Evolutionary conservation across 352 stramenopile species (phyloP).

Genomic region (Phytophthora hybrid): DNA sequence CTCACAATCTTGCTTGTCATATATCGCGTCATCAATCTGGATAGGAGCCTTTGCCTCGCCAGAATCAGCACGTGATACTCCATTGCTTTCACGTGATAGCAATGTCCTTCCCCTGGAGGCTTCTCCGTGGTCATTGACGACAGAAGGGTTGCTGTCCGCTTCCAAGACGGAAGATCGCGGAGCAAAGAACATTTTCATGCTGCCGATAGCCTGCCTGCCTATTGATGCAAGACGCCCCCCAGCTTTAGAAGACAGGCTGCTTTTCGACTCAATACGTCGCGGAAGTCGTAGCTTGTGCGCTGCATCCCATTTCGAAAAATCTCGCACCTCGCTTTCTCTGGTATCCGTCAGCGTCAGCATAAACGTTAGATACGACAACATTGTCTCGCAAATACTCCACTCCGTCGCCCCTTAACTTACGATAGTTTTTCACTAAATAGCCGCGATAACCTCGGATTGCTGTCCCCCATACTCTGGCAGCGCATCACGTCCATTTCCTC

Average conservation of each 20-base stretch:
- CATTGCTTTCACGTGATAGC: constrained; percentile 25
- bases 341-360: constrained; percentile 3
- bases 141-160: constrained; percentile 9
- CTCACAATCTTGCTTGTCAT: constrained; percentile 3
- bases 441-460: constrained; percentile 38
- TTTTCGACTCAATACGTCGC: constrained; percentile 12
- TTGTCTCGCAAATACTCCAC: not conserved
- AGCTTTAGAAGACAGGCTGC: constrained; percentile 8
- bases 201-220: constrained; percentile 25
- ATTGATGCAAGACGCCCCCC: constrained; percentile 6
- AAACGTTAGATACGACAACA: not conserved
- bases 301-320: constrained; percentile 24
- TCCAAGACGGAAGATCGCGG: constrained; percentile 35
- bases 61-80: constrained; percentile 7
- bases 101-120: constrained; percentile 16
- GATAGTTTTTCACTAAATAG: constrained; percentile 48
- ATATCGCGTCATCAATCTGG: constrained; percentile 16
- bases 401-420: constrained; percentile 38
- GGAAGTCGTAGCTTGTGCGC: constrained; percentile 2
- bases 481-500: constrained; percentile 66
- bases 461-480: constrained; percentile 67
- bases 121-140: constrained; percentile 10
- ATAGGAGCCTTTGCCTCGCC: constrained; percentile 32
- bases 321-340: constrained; percentile 35
- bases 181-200: constrained; percentile 34